Base-by-base conservation (phyloP, 2,329 filamentous ascomycete species). In the Colletotrichum shisoi region DNA sequence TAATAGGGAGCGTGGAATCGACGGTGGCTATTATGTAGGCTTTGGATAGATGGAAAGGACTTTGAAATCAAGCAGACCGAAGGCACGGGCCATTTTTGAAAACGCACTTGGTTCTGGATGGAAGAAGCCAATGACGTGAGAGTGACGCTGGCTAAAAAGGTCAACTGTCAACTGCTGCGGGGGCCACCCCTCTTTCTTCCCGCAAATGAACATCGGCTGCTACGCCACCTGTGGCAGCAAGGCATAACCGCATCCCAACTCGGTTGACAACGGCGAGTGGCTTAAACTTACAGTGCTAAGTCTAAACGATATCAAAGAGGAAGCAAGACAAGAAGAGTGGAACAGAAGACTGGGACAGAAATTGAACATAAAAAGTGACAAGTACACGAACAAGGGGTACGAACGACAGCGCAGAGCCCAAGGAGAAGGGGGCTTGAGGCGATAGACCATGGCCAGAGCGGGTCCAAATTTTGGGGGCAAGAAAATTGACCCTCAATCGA, bases 41-140 rank as follows among this genome's bases (percentile, higher is more conserved):
- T 15, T 21, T 17, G n/a, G 24, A 15, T 24, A 17, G 15, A 52
- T 9, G 51, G 17, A 37, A 52, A 13, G 27, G 17, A 6, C 12
- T 11, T 53, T 12, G 7, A 21, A 39, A n/a, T 39, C 13, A 39
- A 15, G 19, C 11, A 31, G 27, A 27, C 44, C 19, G 40, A 61
- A 52, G 44, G 31, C 21, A 48, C 56, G 27, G 21, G 48, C 9
- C 19, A 59, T 27, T 39, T 37, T 19, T 45, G 39, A 21, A 37
- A 31, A 12, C n/a, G 31, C 40, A 48, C 21, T 19, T 15, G 15
- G 19, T 34, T 24, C 24, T 24, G 31, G 11, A 19, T 13, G n/a
- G 37, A 37, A 15, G 24, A 42, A 31, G 19, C 15, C 54, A 51
- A 56, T 67, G 64, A 67, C 64, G 64, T 60, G 48, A 45, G 42